phyloP scores from a whole-genome alignment of 2,329 filamentous ascomycete species.

The Epichloe aotearoae region DNA sequence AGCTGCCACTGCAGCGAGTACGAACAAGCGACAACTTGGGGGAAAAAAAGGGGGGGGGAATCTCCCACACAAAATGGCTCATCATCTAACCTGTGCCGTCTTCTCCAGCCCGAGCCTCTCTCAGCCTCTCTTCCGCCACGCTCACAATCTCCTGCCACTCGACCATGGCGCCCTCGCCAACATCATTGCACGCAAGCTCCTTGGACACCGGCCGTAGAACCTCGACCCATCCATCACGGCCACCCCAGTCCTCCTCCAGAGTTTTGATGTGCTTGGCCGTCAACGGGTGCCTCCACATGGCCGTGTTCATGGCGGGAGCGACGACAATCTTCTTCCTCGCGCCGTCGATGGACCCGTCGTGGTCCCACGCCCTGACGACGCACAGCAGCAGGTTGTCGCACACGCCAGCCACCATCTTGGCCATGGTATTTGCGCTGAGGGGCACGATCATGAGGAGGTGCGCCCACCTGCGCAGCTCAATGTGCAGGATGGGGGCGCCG shows the following conservation, averaged over 20 bases:
- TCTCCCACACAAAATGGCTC: background rate
- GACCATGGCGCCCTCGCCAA: slow-evolving; percentile 70
- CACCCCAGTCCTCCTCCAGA: slow-evolving; percentile 64
- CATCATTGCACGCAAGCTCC: slow-evolving; percentile 71
- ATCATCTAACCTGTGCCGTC: background rate
- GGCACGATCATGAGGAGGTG: slow-evolving; percentile 71
- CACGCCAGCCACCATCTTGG: slow-evolving; percentile 68
- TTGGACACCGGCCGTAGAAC: slow-evolving; percentile 61
- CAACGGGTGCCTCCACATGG: slow-evolving; percentile 80
- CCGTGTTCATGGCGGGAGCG: slow-evolving; percentile 75
- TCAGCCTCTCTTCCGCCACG: slow-evolving; percentile 46
- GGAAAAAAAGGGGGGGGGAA: no score
- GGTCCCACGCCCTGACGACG: slow-evolving; percentile 81
- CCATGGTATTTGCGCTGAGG: slow-evolving; percentile 71
- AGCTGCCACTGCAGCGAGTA: background rate
- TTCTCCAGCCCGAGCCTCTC: slow-evolving; percentile 24
- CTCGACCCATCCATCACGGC: slow-evolving; percentile 38
- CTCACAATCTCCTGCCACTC: slow-evolving; percentile 65
- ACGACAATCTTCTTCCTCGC: slow-evolving; percentile 54
- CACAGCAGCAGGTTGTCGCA: slow-evolving; percentile 62
- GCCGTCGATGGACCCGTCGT: slow-evolving; percentile 44
- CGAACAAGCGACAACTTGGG: no score
- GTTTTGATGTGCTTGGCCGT: slow-evolving; percentile 58
- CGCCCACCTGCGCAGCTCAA: slow-evolving; percentile 70
- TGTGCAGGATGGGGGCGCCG: slow-evolving; percentile 74